Evolutionary conservation across 768 basidiomycete species (phyloP), one percentile per base, ranked within the genome.

Genomic region (Boletales sp.): DNA sequence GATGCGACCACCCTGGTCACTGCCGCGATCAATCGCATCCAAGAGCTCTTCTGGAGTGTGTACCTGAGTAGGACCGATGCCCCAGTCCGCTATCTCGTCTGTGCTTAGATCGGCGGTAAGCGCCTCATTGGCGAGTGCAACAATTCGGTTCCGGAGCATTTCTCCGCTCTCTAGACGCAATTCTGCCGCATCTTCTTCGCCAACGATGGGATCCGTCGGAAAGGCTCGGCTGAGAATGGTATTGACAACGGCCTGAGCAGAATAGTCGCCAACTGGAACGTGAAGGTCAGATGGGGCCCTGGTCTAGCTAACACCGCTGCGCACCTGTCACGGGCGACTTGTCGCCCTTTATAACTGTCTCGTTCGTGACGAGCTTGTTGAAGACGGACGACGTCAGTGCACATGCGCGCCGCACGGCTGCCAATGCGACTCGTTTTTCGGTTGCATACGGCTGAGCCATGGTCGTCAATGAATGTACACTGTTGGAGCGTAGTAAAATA

Each of bases 231-330:
- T 65, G 33, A 99, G 79, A 62, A 97, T 86, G 8, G 85, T 76
- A 52, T 87, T 87, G 59, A 99, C 84, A 37, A 98, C 82, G 0
- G 94, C 91, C 64, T 99, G 96, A 0, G 94, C 90, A 4, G 94
- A 81, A 67, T 86, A 94, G 70, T 98, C 96, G 34, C 88, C 96
- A 18, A 96, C 94, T 94, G 58, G 21, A 11, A 46, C 13, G 34
- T 30, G 28, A 33, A 38, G 21, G 35, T 50, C 44, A 50, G 48
- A 10, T 31, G 46, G 14, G 36, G 40, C 30, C 21, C 48, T 1
- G 18, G 41, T 14, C 35, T 35, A 25, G 17, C 41, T 31, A 37
- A 35, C 8, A 13, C 18, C 33, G 13, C 5, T 37, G 57, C 74
- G 44, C 52, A 87, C 90, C 86, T 12, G 92, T 94, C 1, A 95